These are phyloP conservation scores for Biscogniauxia sp. DNA, from an alignment of 2,329 filamentous ascomycete genomes.

Conservation along the genomic window DNA sequence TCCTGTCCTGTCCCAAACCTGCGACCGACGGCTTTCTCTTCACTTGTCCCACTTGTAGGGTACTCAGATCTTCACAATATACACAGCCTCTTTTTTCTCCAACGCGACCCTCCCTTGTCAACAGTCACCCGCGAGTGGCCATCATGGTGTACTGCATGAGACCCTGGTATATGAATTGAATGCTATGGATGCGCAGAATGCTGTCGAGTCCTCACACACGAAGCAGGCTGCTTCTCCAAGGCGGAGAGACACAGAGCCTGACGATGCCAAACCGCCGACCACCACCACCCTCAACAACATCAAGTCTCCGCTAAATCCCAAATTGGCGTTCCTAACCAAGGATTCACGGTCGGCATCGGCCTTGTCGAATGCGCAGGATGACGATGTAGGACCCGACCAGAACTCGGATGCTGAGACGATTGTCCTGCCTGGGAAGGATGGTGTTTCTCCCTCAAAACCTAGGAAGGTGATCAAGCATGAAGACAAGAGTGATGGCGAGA, in stretches of 20 bases:
- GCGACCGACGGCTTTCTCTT: slow-evolving; percentile 9
- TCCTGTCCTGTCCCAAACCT: slow-evolving; percentile 3
- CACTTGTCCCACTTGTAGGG: slow-evolving; percentile 13
- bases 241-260: slow-evolving; percentile 39
- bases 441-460: slow-evolving; percentile 60
- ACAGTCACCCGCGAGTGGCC: slow-evolving; percentile 42
- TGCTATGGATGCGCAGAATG: slow-evolving; percentile 70
- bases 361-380: slow-evolving; percentile 38
- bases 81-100: slow-evolving; percentile 12
- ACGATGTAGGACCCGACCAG: slow-evolving; percentile 49
- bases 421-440: slow-evolving; percentile 64
- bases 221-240: slow-evolving; percentile 56
- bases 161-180: slow-evolving; percentile 51
- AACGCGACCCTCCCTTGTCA: slow-evolving; percentile 18
- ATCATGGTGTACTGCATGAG: slow-evolving; percentile 58
- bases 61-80: slow-evolving; percentile 12
- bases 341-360: slow-evolving; percentile 30
- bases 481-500: slow-evolving; percentile 58
- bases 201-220: slow-evolving; percentile 60
- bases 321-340: slow-evolving; percentile 27
- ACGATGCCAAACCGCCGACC: slow-evolving; percentile 31
- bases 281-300: slow-evolving; percentile 21
- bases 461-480: slow-evolving; percentile 65
- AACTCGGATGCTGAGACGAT: slow-evolving; percentile 73
- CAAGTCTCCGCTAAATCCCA: slow-evolving; percentile 21